Base-by-base conservation (phyloP, 495 filamentous ascomycete genomes). In the Daldinia concentrica region DNA sequence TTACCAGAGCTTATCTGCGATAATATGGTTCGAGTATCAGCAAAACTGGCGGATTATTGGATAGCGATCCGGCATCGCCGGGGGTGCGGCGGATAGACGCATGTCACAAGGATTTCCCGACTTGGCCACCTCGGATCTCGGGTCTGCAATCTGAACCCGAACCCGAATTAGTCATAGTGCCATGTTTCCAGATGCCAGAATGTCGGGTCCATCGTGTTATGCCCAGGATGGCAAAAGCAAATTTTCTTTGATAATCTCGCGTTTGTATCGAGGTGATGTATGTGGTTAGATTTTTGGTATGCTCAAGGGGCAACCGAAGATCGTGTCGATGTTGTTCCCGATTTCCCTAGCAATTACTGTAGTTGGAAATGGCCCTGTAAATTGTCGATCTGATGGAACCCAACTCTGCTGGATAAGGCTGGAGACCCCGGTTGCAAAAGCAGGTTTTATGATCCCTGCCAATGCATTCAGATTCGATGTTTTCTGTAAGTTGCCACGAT, bases 391-490 rank as follows among this genome's bases (percentile, higher is more conserved):
- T 64, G 54, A 64, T 67, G 62, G 43, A 59, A 74, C 58, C 58
- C 22, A 51, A 37, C 39, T 24, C 36, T 58, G 41, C 43, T 51
- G 63, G 55, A 65, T 68, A 74, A 74, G 72, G 68, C 72, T 68
- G 68, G 72, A 64, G 56, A 63, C 45, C 67, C 58, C 63, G 55
- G 63, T 60, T 41, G 17, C 19, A 58, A 74, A 74, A 74, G 67
- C 72, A 71, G 63, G 72, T 71, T 72, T 72, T 67, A 52, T 30
- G 0, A 74, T 37, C 72, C 72, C 64, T 74, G 72, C 30, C 50
- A 52, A 66, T 71, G 54, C 63, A 66, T 54, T 52, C 51, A 36
- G 41, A 43, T 56, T 52, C 36, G 26, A 62, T 14, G 58, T 67
- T 37, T 70, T 58, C 66, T 64, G 60, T 62, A 41, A 65, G 54